Percentiles rank a stretch among this genome's conserved stretches.
These are phyloP conservation scores for Podochytrium sp. DNA, from an alignment of 192 early-diverging fungal species.

Conservation along the genomic window DNA sequence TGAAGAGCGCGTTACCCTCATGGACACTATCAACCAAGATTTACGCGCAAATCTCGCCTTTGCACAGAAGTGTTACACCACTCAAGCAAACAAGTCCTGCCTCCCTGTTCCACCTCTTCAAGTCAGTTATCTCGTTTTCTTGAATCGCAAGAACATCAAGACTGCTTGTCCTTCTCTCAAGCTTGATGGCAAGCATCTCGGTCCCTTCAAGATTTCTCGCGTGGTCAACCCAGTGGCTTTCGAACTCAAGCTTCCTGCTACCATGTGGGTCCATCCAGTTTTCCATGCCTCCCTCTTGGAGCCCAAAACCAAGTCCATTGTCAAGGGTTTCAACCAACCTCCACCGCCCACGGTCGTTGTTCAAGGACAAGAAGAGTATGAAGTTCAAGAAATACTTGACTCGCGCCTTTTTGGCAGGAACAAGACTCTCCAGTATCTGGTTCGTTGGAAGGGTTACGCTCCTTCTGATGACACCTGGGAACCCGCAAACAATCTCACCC, in stretches of 20 bases:
- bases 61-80: not conserved
- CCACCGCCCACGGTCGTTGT: not conserved
- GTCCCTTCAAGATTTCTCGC: constrained; percentile 4
- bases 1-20: not conserved
- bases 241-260: not conserved
- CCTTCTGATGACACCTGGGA: too few relatives aligned
- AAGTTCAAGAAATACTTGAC: not conserved
- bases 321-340: not conserved
- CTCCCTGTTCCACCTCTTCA: not conserved
- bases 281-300: not conserved
- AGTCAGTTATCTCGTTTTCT: constrained; percentile 8
- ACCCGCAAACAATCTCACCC: too few relatives aligned
- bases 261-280: constrained; percentile 4
- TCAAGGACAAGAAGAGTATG: not conserved
- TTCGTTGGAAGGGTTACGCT: too few relatives aligned
- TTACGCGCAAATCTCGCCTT: not conserved
- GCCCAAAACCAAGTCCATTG: not conserved
- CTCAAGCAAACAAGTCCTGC: not conserved
- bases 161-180: not conserved
- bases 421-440: too few relatives aligned
- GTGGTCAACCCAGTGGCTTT: not conserved
- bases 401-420: not conserved
- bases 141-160: not conserved
- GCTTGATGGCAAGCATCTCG: not conserved
- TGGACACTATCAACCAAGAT: not conserved